These are phyloP conservation scores for Chrysochromulina parva DNA, from an alignment of 78 protist genomes.

Conservation along the genomic window DNA sequence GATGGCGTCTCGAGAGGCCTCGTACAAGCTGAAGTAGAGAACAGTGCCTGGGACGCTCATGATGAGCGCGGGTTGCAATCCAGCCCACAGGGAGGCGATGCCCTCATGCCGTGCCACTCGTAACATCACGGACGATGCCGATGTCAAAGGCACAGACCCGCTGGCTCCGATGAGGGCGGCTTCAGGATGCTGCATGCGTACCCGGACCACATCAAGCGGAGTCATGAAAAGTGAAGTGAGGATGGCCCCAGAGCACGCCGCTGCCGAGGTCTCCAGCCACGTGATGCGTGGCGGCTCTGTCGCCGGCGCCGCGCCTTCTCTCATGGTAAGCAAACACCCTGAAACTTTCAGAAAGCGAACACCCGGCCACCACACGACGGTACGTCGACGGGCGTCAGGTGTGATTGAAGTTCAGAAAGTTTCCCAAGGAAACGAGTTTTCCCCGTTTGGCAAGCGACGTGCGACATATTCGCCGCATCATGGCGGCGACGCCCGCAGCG, in stretches of 20 bases:
- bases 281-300: too few relatives aligned
- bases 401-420: too few relatives aligned
- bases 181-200: conserved; percentile 19
- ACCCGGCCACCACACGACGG: too few relatives aligned
- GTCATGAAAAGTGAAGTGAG: conserved; percentile 24
- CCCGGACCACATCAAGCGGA: conserved; percentile 49
- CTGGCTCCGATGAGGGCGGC: neutral
- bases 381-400: too few relatives aligned
- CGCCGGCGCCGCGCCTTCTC: too few relatives aligned
- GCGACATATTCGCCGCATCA: too few relatives aligned
- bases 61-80: conserved; percentile 49
- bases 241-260: conserved; percentile 13
- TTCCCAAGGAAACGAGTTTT: too few relatives aligned
- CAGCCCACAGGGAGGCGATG: conserved; percentile 36
- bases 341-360: too few relatives aligned
- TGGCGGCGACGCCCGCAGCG: too few relatives aligned
- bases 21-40: conserved; percentile 47
- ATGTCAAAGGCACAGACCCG: neutral
- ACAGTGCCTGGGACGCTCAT: neutral
- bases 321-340: too few relatives aligned
- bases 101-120: conserved; percentile 43
- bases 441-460: too few relatives aligned
- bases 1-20: neutral
- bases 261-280: neutral
- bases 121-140: neutral